Evolutionary conservation across 805 yeast species (phyloP), one percentile per base, ranked within the genome.

Genomic region (Candida tibetensis): DNA sequence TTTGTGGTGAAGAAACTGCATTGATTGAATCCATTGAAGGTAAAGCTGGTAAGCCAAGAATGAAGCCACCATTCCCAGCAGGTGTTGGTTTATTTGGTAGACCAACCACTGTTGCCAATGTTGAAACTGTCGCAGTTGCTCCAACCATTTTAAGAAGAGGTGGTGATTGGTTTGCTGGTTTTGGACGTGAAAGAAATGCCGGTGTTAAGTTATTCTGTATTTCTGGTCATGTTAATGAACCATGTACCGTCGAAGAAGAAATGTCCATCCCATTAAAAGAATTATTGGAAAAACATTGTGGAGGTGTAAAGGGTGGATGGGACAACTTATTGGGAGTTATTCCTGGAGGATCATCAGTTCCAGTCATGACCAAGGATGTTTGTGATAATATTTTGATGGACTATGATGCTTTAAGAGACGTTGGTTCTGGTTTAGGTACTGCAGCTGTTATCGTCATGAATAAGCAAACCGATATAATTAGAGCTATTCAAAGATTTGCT

Each of bases 61-160:
- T 87, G 62, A 87, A 87, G 79, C 95, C 95, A 26, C 95, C 95
- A 47, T 87, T 87, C 77, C 95, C 95, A 25, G 95, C 95, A 25
- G 95, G 95, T 55, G 91, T 86, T 42, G 95, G 95, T 54, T 71
- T 87, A 39, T 87, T 84, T 51, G 95, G 95, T 55, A 78, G 95
- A 63, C 95, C 95, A 48, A 79, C 90, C 22, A 87, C 95, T 30
- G 95, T 87, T 42, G 83, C 95, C 46, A 87, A 87, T 58, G 95
- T 87, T 43, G 95, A 87, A 69, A 86, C 95, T 13, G 93, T 87
- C 40, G 81, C 95, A 5, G 95, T 87, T 34, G 85, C 95, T 8
- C 95, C 95, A 45, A 85, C 95, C 22, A 87, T 87, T 57, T 74
- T 85, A 64, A 81, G 95, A 66, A 77, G 95, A 63, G 95, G 95